phyloP scores from a whole-genome alignment of 148 eudicot species.

The Arbutus unedo region DNA sequence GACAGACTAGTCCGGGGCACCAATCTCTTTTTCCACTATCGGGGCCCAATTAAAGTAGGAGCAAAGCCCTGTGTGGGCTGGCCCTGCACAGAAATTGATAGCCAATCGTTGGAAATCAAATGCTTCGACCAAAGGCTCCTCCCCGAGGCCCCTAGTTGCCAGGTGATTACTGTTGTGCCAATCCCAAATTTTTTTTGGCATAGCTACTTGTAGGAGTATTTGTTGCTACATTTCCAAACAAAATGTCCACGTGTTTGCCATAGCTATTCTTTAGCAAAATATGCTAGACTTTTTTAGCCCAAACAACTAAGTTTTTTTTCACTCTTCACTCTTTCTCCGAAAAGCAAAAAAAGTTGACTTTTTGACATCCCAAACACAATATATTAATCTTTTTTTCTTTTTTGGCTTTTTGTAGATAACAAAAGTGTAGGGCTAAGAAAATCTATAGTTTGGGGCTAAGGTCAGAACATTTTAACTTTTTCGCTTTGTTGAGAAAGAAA shows the following conservation, averaged over 20 bases:
- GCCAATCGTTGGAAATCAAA: no score
- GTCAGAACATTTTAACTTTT: not conserved
- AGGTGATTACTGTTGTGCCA: no score
- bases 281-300: not conserved
- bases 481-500: not conserved
- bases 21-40: no score
- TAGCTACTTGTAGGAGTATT: not conserved
- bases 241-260: not conserved
- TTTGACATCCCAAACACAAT: not conserved
- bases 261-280: not conserved
- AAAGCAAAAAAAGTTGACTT: not conserved
- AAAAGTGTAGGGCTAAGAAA: not conserved
- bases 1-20: no score
- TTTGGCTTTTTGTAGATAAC: not conserved
- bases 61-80: no score
- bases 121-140: no score
- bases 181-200: not conserved
- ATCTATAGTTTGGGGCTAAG: not conserved
- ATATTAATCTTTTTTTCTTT: not conserved
- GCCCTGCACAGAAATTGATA: no score
- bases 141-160: no score
- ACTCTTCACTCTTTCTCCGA: not conserved
- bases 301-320: not conserved
- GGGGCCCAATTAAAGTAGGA: no score
- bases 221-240: not conserved